These are phyloP conservation scores for Thielaviopsis musarum DNA, from an alignment of 2,329 filamentous ascomycete species.

Conservation along the genomic window DNA sequence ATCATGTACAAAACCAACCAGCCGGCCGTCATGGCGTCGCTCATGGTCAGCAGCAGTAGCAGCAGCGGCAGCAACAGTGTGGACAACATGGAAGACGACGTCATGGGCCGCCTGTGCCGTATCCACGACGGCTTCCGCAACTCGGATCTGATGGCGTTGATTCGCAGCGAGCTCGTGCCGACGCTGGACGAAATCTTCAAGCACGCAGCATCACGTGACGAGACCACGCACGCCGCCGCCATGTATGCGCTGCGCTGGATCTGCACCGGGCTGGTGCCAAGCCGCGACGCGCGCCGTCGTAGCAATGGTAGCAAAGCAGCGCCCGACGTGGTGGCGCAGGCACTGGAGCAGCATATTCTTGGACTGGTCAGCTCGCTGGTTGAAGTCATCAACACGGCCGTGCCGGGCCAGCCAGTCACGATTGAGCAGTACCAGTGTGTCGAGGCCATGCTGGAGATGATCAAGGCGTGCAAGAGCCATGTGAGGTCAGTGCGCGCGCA, in stretches of 20 bases:
- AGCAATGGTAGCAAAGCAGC: conserved; percentile 16
- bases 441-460: conserved; percentile 74
- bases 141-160: conserved; percentile 47
- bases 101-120: conserved; percentile 50
- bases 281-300: conserved; percentile 24
- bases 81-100: conserved; percentile 41
- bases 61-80: conserved; percentile 38
- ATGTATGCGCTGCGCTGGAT: conserved; percentile 28
- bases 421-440: conserved; percentile 63
- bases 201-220: conserved; percentile 51
- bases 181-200: conserved; percentile 73
- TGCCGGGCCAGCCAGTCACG: conserved; percentile 33
- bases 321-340: conserved; percentile 46
- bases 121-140: conserved; percentile 55
- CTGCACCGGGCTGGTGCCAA: conserved; percentile 23
- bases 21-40: conserved; percentile 38
- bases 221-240: conserved; percentile 34
- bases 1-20: conserved; percentile 41
- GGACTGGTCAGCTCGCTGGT: conserved; percentile 75
- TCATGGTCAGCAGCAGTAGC: conserved; percentile 41
- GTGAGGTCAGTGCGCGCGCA: conserved; percentile 72
- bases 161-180: conserved; percentile 57
- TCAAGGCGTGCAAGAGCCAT: conserved; percentile 55
- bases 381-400: conserved; percentile 55
- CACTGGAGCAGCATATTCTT: conserved; percentile 69